Evolutionary conservation across 805 yeast species (phyloP).

Genomic region (Monosporozyma solicola): DNA sequence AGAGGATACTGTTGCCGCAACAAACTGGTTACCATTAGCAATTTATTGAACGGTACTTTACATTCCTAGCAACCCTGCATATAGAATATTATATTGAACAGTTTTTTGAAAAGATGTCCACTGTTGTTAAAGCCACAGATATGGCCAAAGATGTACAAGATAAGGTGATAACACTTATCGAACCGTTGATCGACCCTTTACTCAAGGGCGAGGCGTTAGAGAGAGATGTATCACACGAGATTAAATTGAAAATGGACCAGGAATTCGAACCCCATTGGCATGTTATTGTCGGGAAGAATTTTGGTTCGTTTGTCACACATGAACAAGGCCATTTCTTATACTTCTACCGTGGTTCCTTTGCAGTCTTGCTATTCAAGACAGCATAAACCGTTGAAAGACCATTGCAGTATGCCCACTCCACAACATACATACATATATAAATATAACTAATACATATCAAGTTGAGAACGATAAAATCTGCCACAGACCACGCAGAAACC

Average conservation of each 20-base stretch:
- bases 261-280: slow-evolving; percentile 70
- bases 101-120: slow-evolving; percentile 2
- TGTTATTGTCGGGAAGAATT: slow-evolving; percentile 69
- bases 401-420: slow-evolving; percentile 6
- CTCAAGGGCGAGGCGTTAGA: slow-evolving; percentile 18
- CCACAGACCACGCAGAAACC: too few species aligned
- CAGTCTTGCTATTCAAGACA: slow-evolving; percentile 62
- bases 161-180: not conserved
- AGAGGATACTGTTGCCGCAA: not conserved
- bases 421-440: not conserved
- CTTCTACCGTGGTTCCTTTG: slow-evolving; percentile 60
- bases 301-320: slow-evolving; percentile 74
- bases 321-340: slow-evolving; percentile 66
- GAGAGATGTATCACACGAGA: slow-evolving; percentile 50
- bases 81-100: too few species aligned
- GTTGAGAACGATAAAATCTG: not conserved
- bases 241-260: slow-evolving; percentile 58
- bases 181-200: slow-evolving; percentile 18
- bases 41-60: too few species aligned
- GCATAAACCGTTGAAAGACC: slow-evolving; percentile 28
- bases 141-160: slow-evolving; percentile 29
- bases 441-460: not conserved
- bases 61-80: too few species aligned
- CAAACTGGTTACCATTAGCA: too few species aligned
- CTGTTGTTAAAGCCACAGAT: slow-evolving; percentile 10